Evolutionary conservation across 2,329 filamentous ascomycete genomes (phyloP).

Genomic region (Pseudogymnoascus sp.): DNA sequence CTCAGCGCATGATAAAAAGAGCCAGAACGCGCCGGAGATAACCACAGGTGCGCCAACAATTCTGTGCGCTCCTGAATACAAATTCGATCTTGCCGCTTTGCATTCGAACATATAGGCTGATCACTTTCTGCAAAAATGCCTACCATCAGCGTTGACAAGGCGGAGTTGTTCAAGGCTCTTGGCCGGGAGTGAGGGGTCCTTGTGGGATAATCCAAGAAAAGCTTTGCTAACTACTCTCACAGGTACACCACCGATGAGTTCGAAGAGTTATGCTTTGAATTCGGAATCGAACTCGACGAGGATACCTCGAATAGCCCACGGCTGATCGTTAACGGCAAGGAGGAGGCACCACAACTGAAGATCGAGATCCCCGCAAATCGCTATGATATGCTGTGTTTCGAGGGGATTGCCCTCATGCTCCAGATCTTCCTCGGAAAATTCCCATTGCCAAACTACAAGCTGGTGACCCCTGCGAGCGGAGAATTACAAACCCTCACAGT

Average conservation of each 20-base stretch:
- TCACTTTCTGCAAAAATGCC: slow-evolving; percentile 57
- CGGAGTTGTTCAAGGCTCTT: slow-evolving; percentile 85
- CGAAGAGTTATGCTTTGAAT: slow-evolving; percentile 96
- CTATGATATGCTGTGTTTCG: slow-evolving; percentile 93
- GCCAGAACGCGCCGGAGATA: slow-evolving; percentile 9
- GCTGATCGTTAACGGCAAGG: slow-evolving; percentile 65
- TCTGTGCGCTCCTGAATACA: slow-evolving; percentile 4
- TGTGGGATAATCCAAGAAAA: slow-evolving; percentile 25
- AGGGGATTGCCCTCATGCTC: slow-evolving; percentile 90
- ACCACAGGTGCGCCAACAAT: slow-evolving; percentile 27
- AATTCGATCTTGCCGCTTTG: background rate
- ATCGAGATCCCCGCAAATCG: slow-evolving; percentile 97
- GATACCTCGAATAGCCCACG: slow-evolving; percentile 53
- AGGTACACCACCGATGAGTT: slow-evolving; percentile 91
- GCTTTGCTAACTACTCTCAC: slow-evolving; percentile 17
- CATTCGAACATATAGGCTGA: background rate
- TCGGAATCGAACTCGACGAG: slow-evolving; percentile 91
- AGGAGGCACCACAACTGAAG: slow-evolving; percentile 88
- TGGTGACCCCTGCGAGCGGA: slow-evolving; percentile 64
- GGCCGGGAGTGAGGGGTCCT: slow-evolving; percentile 65
- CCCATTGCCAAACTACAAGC: slow-evolving; percentile 68
- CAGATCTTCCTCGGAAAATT: slow-evolving; percentile 84
- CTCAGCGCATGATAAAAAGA: slow-evolving; percentile 9
- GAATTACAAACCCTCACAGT: slow-evolving; percentile 77
- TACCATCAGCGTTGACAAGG: slow-evolving; percentile 95